A percentile compares a stretch with the other conserved stretches of the same genome.
phyloP scores from a whole-genome alignment of 345 rosid genomes.

The Syzygium aqueum region DNA sequence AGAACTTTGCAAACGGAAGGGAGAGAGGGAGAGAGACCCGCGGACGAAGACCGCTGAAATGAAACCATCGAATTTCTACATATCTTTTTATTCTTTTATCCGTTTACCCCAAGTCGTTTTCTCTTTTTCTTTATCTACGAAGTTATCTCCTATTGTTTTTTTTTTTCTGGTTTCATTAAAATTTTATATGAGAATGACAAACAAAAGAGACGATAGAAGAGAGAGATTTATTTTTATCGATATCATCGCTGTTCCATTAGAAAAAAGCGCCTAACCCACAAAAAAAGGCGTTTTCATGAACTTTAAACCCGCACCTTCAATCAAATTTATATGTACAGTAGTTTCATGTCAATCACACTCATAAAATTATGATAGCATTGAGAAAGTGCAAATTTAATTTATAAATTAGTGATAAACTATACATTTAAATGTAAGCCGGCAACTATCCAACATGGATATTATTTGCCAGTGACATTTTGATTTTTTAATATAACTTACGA shows the following conservation, averaged over 20 bases:
- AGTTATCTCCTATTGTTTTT: background rate
- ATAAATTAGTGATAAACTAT: too few species aligned
- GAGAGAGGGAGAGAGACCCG: background rate
- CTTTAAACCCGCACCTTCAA: background rate
- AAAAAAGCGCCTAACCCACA: too few species aligned
- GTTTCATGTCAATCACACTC: background rate
- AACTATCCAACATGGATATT: background rate
- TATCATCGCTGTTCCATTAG: background rate
- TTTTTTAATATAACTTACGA: background rate
- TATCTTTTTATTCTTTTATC: background rate
- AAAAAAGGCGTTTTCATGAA: too few species aligned
- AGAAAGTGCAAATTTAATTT: background rate
- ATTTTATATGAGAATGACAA: background rate
- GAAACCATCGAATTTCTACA: background rate
- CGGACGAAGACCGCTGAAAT: background rate
- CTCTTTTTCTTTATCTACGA: background rate
- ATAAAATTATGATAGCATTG: background rate
- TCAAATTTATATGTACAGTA: background rate
- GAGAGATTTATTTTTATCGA: background rate
- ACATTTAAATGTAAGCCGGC: background rate
- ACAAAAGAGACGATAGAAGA: background rate
- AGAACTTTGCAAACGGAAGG: background rate
- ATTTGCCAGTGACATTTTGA: too few species aligned
- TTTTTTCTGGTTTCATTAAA: background rate
- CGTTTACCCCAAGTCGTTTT: background rate